These are phyloP conservation scores for Globisporangium solare DNA, from an alignment of 352 stramenopile genomes.

Conservation along the genomic window DNA sequence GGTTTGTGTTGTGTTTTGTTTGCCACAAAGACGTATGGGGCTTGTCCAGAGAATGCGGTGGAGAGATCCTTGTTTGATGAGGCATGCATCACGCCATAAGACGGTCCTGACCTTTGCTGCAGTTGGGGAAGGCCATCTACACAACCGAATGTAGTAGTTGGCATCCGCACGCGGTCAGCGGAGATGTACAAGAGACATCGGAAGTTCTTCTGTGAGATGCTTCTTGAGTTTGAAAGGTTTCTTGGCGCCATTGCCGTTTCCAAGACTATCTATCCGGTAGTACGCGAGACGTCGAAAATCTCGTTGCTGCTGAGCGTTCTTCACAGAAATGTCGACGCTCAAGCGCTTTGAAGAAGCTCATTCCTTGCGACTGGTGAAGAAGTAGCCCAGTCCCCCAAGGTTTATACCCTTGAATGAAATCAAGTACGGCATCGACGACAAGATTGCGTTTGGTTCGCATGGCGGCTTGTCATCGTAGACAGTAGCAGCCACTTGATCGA, in stretches of 20 bases:
- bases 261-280: neutral
- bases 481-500: too few relatives aligned
- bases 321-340: slow-evolving; percentile 2
- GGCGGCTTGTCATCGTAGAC: too few relatives aligned
- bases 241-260: neutral
- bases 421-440: neutral
- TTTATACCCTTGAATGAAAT: slow-evolving; percentile 1
- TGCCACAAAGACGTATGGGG: too few relatives aligned
- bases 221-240: slow-evolving; percentile 3
- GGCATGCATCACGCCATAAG: too few relatives aligned
- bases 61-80: too few relatives aligned
- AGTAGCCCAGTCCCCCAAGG: neutral
- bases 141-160: neutral
- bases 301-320: neutral
- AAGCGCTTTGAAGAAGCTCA: too few relatives aligned
- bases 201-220: neutral
- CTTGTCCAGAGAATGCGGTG: too few relatives aligned
- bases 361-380: neutral
- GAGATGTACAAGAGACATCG: neutral
- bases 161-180: neutral
- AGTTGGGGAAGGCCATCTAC: slow-evolving; percentile 1
- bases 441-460: slow-evolving; percentile 3
- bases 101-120: neutral
- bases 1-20: too few relatives aligned
- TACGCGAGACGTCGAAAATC: slow-evolving; percentile 1